Conservation (phyloP, 2,329 filamentous ascomycete genomes). For the Aspergillus spinulosporus region DNA sequence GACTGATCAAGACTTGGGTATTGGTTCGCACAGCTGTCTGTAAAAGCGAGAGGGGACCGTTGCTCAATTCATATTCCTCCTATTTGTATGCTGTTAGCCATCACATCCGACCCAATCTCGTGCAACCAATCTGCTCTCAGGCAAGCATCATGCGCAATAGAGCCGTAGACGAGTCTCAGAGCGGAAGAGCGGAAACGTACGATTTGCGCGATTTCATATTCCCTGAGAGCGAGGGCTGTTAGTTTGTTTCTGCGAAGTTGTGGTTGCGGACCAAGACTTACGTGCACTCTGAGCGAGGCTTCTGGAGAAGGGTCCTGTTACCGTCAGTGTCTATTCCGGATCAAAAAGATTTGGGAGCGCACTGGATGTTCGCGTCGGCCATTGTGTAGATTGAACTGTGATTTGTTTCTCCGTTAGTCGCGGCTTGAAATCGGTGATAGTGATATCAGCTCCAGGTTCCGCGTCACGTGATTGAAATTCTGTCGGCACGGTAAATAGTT, state of each 20-base stretch:
- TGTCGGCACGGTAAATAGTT: neutral
- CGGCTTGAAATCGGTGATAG: conserved; percentile 12
- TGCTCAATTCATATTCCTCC: conserved; percentile 77
- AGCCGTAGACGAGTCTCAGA: neutral
- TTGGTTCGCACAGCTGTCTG: conserved; percentile 95
- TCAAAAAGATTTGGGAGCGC: neutral
- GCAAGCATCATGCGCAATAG: neutral
- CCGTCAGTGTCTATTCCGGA: neutral
- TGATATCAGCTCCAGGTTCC: conserved; percentile 18
- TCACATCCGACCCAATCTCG: neutral
- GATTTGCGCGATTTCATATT: conserved; percentile 18
- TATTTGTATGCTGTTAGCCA: neutral
- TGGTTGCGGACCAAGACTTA: conserved; percentile 5
- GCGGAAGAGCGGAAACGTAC: conserved; percentile 3
- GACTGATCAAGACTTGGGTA: conserved; percentile 93
- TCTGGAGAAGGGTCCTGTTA: conserved; percentile 14
- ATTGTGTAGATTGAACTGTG: conserved; percentile 9
- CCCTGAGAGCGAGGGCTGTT: conserved; percentile 3
- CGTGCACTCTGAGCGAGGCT: conserved; percentile 19
- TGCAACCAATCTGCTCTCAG: neutral
- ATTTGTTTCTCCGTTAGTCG: conserved; percentile 7
- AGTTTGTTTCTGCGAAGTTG: conserved; percentile 4
- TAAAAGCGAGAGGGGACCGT: conserved; percentile 84
- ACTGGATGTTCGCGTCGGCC: conserved; percentile 18
- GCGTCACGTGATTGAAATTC: conserved; percentile 8